Evolutionary conservation across 2,329 filamentous ascomycete species (phyloP), one percentile per base, ranked within the genome.

Genomic region (Clonostachys solani): DNA sequence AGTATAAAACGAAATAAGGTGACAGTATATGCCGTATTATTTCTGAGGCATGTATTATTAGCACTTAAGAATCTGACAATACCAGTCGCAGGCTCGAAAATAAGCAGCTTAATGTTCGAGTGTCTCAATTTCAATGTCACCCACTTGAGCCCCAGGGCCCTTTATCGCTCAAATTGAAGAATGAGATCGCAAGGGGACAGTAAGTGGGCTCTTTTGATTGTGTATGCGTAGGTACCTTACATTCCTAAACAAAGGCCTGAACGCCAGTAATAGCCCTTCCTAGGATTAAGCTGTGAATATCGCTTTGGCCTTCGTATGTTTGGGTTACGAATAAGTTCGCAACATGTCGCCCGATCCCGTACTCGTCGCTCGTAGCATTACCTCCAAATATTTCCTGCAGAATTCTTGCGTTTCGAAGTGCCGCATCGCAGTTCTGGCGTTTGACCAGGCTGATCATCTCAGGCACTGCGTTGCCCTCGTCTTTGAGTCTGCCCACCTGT

Each of bases 381-480:
- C 94, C 94, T 49, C 94, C 94, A 71, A 99, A 96, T 18, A 99
- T 81, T 72, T 99, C 94, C 68, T 99, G 94, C 51, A 99, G 73
- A 62, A 78, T 73, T 54, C 94, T 79, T 17, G 91, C 84, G 55
- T 92, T 91, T 33, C 80, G 73, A 58, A 99, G 73, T 15, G 94
- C 94, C 45, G 86, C 77, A 68, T 99, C 94, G 67, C 94, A 99
- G 69, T 99, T 99, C 72, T 97, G 92, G 56, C 94, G 79, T 80
- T 99, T 99, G 63, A 97, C 84, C 89, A 99, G 81, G 64, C 81
- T 84, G 60, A 99, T 95, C 92, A 97, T 97, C 73, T 99, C 94
- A 7, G 94, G 92, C 4, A 87, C 84, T 19, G 81, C 83, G 67
- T 90, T 89, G 53, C 92, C 92, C 63, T 89, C 84, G 58, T 97